Conservation (phyloP, 2,329 filamentous ascomycete species). For the Lachnellula subtilissima region DNA sequence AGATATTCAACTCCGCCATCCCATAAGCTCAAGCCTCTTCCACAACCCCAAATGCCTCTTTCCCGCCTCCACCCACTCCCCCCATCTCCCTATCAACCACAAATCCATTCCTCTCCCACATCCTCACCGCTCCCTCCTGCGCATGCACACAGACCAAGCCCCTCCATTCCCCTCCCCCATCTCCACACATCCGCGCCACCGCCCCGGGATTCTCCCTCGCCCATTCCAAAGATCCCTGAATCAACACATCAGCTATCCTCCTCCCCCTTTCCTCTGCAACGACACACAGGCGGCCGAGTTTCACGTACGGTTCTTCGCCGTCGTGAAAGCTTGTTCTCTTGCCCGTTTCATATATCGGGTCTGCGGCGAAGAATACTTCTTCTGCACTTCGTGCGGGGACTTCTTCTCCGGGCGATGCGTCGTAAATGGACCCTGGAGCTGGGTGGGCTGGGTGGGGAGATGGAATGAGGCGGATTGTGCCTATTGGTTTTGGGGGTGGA, state of each 20-base stretch:
- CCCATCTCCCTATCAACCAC: conserved; percentile 67
- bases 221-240: conserved; percentile 66
- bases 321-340: conserved; percentile 48
- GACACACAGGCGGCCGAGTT: conserved; percentile 69
- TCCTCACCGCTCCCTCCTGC: conserved; percentile 57
- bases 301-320: conserved; percentile 70
- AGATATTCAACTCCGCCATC: too few species aligned
- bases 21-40: conserved; percentile 36
- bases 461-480: conserved; percentile 54
- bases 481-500: neutral
- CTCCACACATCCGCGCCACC: conserved; percentile 24
- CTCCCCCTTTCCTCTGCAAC: conserved; percentile 59
- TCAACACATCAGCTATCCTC: conserved; percentile 55
- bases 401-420: conserved; percentile 29
- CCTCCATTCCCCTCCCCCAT: conserved; percentile 54
- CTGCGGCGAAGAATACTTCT: neutral
- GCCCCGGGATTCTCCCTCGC: conserved; percentile 36
- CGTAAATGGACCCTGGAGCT: neutral
- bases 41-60: conserved; percentile 87
- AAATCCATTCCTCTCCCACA: conserved; percentile 74
- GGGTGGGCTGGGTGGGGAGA: conserved; percentile 33
- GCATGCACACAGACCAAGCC: conserved; percentile 78
- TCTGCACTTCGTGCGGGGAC: neutral
- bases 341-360: conserved; percentile 19
- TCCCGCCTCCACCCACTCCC: conserved; percentile 73